Evolutionary conservation across 805 yeast species (phyloP).

Genomic region (Myxozyma sirexii): DNA sequence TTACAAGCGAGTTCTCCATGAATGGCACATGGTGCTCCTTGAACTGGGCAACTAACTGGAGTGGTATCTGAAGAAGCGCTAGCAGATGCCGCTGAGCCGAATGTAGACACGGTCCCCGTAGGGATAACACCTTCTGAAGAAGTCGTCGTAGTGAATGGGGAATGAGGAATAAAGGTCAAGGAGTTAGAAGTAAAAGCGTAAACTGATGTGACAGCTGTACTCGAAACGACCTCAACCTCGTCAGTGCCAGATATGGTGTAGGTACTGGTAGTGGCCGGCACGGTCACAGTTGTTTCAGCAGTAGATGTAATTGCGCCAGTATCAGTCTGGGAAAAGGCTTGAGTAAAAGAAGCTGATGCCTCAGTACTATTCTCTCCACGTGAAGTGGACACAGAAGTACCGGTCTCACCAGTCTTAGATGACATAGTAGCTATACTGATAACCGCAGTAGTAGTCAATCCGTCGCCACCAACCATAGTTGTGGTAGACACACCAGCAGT

Average conservation of each 20-base stretch:
- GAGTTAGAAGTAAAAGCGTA: background rate
- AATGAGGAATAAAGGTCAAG: conserved; percentile 11
- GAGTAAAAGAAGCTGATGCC: too few species aligned
- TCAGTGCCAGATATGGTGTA: background rate
- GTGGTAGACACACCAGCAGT: conserved; percentile 7
- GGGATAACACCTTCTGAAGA: background rate
- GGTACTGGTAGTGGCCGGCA: conserved; percentile 6
- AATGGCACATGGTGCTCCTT: conserved; percentile 36
- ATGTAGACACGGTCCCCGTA: background rate
- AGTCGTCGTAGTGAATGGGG: conserved; percentile 1
- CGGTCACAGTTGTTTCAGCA: background rate
- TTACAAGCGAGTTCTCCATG: conserved; percentile 39
- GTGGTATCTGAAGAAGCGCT: background rate
- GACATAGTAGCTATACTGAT: conserved; percentile 6
- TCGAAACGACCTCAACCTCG: background rate
- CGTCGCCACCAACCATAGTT: conserved; percentile 3
- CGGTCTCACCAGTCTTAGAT: background rate
- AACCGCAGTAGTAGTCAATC: conserved; percentile 4
- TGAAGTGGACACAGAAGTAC: background rate
- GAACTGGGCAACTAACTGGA: conserved; percentile 18
- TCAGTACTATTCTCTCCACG: too few species aligned
- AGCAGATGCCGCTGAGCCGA: conserved; percentile 1
- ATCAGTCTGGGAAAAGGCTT: background rate
- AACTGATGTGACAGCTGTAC: background rate
- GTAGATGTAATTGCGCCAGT: background rate